Base-by-base conservation (phyloP, 1,284 basidiomycete species). In the Melanopsichium pennsylvanicum region DNA sequence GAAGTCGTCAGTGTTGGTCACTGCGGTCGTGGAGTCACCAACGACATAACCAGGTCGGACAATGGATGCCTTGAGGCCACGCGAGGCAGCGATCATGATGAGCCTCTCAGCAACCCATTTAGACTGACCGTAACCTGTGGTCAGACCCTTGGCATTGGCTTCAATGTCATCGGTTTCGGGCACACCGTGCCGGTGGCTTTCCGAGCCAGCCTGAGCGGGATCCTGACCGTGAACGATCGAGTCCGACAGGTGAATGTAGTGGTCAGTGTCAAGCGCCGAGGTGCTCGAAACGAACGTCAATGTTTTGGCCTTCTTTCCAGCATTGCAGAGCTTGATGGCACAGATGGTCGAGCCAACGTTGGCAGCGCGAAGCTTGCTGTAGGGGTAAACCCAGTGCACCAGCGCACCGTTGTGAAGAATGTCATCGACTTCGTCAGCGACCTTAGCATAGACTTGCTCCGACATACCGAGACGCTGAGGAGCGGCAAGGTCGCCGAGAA, bases 381-480 rank as follows among this genome's bases (percentile, higher is more conserved):
- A 99, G 0, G 94, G 93, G 82, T 97, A 98, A 3, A 98, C 92
- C 96, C 96, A 99, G 81, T 98, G 96, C 13, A 98, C 96, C 80
- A 98, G 83, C 19, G 96, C 96, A 38, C 96, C 96, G 76, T 99
- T 99, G 82, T 98, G 96, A 50, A 98, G 81, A 25, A 99, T 85
- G 1, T 88, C 88, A 79, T 97, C 93, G 0, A 89, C 88, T 80
- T 95, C 90, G 25, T 84, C 79, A 0, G 89, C 86, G 12, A 97
- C 78, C 19, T 86, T 84, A 29, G 84, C 80, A 92, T 93, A 98
- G 0, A 84, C 84, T 3, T 82, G 82, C 27, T 86, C 81, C 26
- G 85, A 85, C 58, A 97, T 83, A 3, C 95, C 96, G 67, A 97
- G 91, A 29, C 84, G 83, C 35, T 88, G 87, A 35, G 72, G 72